phyloP scores from a whole-genome alignment of 2,329 filamentous ascomycete species.

The Penicillium sp. region DNA sequence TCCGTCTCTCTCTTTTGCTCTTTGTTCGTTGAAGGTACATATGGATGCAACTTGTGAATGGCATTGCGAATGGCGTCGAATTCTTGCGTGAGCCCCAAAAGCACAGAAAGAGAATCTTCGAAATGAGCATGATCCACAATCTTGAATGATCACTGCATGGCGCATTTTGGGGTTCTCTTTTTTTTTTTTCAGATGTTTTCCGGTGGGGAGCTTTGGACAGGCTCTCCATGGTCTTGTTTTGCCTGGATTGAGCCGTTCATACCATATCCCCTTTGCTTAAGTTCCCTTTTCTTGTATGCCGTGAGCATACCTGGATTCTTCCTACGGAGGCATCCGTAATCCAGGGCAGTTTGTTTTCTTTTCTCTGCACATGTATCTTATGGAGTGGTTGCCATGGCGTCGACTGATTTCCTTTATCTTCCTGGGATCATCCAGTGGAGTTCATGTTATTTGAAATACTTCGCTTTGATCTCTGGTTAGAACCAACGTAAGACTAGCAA shows the following conservation, averaged over 20 bases:
- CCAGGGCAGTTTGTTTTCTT: constrained; percentile 5
- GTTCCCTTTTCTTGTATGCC: neutral
- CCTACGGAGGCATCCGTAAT: neutral
- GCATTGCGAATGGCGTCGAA: constrained; percentile 27
- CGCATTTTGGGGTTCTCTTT: constrained; percentile 15
- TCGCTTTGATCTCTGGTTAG: constrained; percentile 9
- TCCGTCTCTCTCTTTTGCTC: neutral
- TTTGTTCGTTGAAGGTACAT: constrained; percentile 22
- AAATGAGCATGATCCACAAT: constrained; percentile 18
- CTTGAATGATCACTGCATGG: constrained; percentile 27
- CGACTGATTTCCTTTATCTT: constrained; percentile 17
- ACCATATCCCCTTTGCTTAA: constrained; percentile 1
- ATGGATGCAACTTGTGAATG: constrained; percentile 22
- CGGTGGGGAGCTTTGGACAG: neutral
- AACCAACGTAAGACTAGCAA: constrained; percentile 11
- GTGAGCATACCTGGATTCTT: neutral
- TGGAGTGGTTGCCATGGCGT: constrained; percentile 23
- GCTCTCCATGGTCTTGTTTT: constrained; percentile 5
- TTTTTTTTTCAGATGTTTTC: constrained; percentile 13
- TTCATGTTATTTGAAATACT: constrained; percentile 12
- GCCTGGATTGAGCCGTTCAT: constrained; percentile 5
- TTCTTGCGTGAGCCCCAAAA: constrained; percentile 13
- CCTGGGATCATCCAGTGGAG: constrained; percentile 19
- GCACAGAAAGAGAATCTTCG: constrained; percentile 14
- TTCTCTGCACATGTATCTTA: constrained; percentile 29